phyloP scores from a whole-genome alignment of 2,329 filamentous ascomycete genomes.

The Macrophomina phaseolina region DNA sequence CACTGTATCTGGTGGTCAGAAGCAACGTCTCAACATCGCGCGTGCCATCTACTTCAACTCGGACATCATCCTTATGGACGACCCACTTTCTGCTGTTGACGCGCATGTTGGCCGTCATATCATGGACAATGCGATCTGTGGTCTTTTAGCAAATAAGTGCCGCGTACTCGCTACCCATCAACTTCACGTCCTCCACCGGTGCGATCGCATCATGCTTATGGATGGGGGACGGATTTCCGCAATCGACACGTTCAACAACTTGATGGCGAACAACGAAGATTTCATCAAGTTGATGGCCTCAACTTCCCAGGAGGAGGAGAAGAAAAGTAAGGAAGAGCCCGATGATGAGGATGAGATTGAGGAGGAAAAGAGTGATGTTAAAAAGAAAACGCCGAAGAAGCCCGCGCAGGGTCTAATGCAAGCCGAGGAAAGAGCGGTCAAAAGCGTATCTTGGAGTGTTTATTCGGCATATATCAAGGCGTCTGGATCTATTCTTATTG shows the following conservation, averaged over 20 bases:
- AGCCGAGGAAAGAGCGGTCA: conserved; percentile 70
- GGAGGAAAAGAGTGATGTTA: conserved; percentile 63
- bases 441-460: conserved; percentile 79
- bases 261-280: conserved; percentile 77
- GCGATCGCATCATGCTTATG: conserved; percentile 93
- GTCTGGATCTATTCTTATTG: conserved; percentile 73
- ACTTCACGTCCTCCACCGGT: conserved; percentile 87
- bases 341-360: conserved; percentile 57
- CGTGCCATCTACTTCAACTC: conserved; percentile 72
- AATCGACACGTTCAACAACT: conserved; percentile 85
- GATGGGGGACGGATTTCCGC: conserved; percentile 83
- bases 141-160: conserved; percentile 86
- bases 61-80: conserved; percentile 68
- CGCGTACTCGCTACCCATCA: conserved; percentile 93
- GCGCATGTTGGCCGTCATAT: conserved; percentile 71
- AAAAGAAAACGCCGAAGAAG: conserved; percentile 57
- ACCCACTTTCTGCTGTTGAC: conserved; percentile 64
- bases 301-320: conserved; percentile 67
- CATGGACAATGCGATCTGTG: conserved; percentile 93
- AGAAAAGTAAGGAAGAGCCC: conserved; percentile 55
- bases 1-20: conserved; percentile 93
- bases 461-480: conserved; percentile 79
- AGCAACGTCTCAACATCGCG: conserved; percentile 93
- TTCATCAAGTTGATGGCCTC: conserved; percentile 86
- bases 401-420: conserved; percentile 70